phyloP scores from a whole-genome alignment of 2,329 filamentous ascomycete species.

The Cercospora beticola region DNA sequence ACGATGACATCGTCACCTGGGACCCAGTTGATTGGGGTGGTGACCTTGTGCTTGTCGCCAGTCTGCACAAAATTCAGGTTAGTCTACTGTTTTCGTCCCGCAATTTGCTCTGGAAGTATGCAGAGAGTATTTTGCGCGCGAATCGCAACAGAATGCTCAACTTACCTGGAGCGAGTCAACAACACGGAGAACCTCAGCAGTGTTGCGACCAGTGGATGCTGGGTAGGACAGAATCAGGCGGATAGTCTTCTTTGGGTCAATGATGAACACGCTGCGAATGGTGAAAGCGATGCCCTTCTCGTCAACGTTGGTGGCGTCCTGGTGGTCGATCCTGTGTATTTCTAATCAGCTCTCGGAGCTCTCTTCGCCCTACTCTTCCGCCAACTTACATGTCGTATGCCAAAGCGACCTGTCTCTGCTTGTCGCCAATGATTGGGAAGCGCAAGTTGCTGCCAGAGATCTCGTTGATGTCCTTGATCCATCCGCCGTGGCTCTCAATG shows the following conservation, averaged over 20 bases:
- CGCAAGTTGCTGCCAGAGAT: slow-evolving; percentile 49
- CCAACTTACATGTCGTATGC: slow-evolving; percentile 51
- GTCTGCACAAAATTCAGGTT: slow-evolving; percentile 33
- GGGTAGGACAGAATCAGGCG: slow-evolving; percentile 61
- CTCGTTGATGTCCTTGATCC: slow-evolving; percentile 56
- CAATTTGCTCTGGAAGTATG: background rate
- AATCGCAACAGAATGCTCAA: background rate
- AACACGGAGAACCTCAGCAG: slow-evolving; percentile 53
- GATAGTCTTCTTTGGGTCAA: slow-evolving; percentile 65
- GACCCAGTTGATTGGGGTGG: slow-evolving; percentile 63
- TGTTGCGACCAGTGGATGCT: slow-evolving; percentile 59
- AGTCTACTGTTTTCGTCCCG: background rate
- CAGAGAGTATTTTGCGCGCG: background rate
- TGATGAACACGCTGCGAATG: slow-evolving; percentile 65
- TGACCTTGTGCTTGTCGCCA: slow-evolving; percentile 60
- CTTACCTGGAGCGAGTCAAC: slow-evolving; percentile 50
- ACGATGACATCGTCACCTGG: slow-evolving; percentile 62
- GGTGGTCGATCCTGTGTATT: slow-evolving; percentile 48
- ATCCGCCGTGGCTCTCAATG: slow-evolving; percentile 51
- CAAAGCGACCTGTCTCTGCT: slow-evolving; percentile 53
- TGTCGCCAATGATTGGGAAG: slow-evolving; percentile 57
- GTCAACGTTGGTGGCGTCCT: slow-evolving; percentile 60
- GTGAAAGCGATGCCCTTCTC: slow-evolving; percentile 59
- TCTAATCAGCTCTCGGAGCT: slow-evolving; percentile 10
- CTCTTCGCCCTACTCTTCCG: background rate